Evolutionary conservation across 371 early-diverging fungal species (phyloP), one percentile per base, ranked within the genome.

Genomic region (Saksenaea vasiformis): DNA sequence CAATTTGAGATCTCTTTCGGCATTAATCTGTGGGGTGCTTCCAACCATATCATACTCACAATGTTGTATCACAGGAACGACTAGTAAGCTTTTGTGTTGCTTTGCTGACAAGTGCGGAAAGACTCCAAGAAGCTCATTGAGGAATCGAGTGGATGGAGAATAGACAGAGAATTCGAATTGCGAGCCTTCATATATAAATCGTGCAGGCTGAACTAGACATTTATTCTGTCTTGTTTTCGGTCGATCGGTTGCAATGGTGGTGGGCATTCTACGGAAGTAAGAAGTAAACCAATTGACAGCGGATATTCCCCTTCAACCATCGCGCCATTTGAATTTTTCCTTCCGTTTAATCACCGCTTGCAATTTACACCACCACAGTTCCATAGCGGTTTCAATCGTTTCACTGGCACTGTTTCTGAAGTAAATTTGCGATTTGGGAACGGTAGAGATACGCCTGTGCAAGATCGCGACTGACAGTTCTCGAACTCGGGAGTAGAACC

Each of bases 1-100:
- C 7, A 96, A 78, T 44, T 90, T 86, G 47, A 84, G 79, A 61
- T 96, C 92, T 62, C 93, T 85, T 62, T 96, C 97, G 17, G 70
- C 64, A 64, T 93, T 91, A 17, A 93, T 85, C 37, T 82, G 86
- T 5, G 75, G 72, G 11, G 87, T 86, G 31, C 85, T 80, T 17
- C 88, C 91, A 22, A 93, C 89, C 85, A 96, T 82, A 44, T 95
- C 94, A 41, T 86, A 61, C 3, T 59, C 60, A 43, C 93, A 90
- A 61, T 82, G 83, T 65, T 94, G 93, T 66, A 95, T 89, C 0
- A 89, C 87, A 5, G 94, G 93, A 3, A 95, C 81, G 28, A 96
- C 84, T 26, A 91, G 61, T 9, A 94, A 53, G 11, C 80, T 68
- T 1, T 73, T 72, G 36, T 81, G 71, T 9, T 76, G 83, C 39